Base-by-base conservation (phyloP, 495 filamentous ascomycete genomes). In the Barbatosphaeria neglecta region DNA sequence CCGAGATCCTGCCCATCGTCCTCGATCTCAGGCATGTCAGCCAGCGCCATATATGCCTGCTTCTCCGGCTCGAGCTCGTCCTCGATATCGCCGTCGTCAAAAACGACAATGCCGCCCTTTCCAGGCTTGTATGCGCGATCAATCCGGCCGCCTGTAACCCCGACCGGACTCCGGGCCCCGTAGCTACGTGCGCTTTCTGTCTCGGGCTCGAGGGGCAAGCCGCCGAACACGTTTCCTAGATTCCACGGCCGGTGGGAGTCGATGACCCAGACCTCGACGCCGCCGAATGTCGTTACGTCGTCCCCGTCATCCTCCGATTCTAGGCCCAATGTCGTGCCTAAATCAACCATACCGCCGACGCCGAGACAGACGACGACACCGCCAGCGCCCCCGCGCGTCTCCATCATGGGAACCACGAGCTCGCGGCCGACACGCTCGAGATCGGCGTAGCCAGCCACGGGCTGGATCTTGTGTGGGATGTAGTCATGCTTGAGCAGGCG, bases 391-490 rank as follows among this genome's bases (percentile, higher is more conserved):
- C 89, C 89, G 48, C 83, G 70, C 23, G 75, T 75, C 59, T 81
- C 81, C 67, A 82, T 84, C 87, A 94, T 90, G 8, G 86, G 87
- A 41, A 68, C 71, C 45, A 95, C 78, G 42, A 92, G 71, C 50
- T 87, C 80, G 59, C 78, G 71, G 23, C 87, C 87, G 22, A 78
- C 80, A 54, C 80, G 78, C 56, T 84, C 70, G 31, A 98, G 81
- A 57, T 97, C 92, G 51, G 79, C 82, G 80, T 96, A 96, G 25
- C 92, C 92, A 15, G 84, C 77, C 28, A 98, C 82, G 4, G 93
- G 92, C 54, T 94, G 86, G 50, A 97, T 94, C 72, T 95, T 96
- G 67, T 97, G 90, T n/a, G 83, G 83, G 52, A 98, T 93, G 60
- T 90, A 97, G 72, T 98, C 92, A 70, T 87, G 84, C 70, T 90